Base-by-base conservation (phyloP, 75 land plant genomes). In the Adiantum capillusveneris region DNA sequence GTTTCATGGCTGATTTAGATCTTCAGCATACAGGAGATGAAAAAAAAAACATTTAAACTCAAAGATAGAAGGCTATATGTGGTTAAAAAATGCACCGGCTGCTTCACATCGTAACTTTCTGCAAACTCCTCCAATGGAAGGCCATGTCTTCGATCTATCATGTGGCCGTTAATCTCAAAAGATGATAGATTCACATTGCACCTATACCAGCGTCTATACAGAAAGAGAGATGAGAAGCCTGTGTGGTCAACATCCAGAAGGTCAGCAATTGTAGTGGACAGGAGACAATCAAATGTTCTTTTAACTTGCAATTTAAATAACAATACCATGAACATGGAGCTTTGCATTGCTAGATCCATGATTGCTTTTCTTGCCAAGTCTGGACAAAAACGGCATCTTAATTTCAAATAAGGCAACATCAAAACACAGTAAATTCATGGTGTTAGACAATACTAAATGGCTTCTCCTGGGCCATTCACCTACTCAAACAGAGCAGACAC, bases 131-230 rank as follows among this genome's bases (percentile, higher is more conserved):
- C 80, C 1, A 50, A 18, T 20, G 88, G 67, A 26, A 79, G 53
- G 22, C 72, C 51, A 11, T 63, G 66, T 53, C 43, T 74, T 65
- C 97, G 78, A 34, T 95, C 86, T 17, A 90, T 53, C 52, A 51
- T 68, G 9, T 79, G 86, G 36, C 43, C 65, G 60, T 90, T 92
- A 16, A 81, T 59, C 45, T 68, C 69, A 58, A 87, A 95, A 0
- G 64, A 30, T 41, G 75, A 60, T 45, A 90, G 65, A 41, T 71
- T 14, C 0, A 90, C 78, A 59, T 71, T 63, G 64, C 99, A 84
- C 28, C 99, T 44, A 56, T 90, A 95, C 80, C 87, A 78, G 60
- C 99, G 76, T 58, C 66, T 77, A 56, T 95, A 87, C 5, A 95
- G 75, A 53, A 81, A 95, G 31, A 78, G 44, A 7, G 99, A 95